These are phyloP conservation scores for Skeletonema marinoi DNA, from an alignment of 108 stramenopile species.

Conservation along the genomic window DNA sequence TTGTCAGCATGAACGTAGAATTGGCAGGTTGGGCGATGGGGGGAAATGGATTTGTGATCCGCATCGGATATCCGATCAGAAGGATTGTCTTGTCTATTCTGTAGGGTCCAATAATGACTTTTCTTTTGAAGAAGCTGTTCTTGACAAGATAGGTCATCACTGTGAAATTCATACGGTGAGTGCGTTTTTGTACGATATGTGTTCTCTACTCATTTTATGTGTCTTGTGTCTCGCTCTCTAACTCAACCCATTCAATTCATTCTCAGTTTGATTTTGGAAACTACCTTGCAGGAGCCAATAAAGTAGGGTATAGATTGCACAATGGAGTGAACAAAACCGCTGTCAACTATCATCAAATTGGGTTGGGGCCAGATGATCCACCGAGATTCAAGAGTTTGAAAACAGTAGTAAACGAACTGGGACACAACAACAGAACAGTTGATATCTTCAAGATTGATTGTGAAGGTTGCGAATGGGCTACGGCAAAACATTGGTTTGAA, in stretches of 20 bases:
- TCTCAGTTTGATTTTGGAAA: slow-evolving; percentile 13
- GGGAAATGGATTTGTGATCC: slow-evolving; percentile 61
- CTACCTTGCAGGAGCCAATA: neutral
- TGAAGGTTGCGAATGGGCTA: slow-evolving; percentile 12
- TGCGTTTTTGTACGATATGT: too few relatives aligned
- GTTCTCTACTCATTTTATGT: too few relatives aligned
- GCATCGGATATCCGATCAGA: slow-evolving; percentile 34
- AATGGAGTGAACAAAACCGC: neutral
- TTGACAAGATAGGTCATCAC: slow-evolving; percentile 18
- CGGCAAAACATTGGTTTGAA: slow-evolving; percentile 7
- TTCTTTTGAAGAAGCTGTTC: slow-evolving; percentile 35
- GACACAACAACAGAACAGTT: slow-evolving; percentile 12
- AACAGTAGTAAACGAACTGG: neutral
- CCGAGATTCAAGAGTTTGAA: neutral
- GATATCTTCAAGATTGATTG: slow-evolving; percentile 34
- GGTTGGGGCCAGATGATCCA: neutral
- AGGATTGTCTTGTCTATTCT: slow-evolving; percentile 50
- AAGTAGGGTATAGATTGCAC: neutral
- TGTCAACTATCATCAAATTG: slow-evolving; percentile 12
- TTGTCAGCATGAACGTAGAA: slow-evolving; percentile 31
- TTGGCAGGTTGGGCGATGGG: slow-evolving; percentile 25
- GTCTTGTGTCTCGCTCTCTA: too few relatives aligned
- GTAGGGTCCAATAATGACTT: slow-evolving; percentile 51
- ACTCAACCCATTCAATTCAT: too few relatives aligned
- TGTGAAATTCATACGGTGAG: slow-evolving; percentile 44